Percentiles rank a stretch among this genome's conserved stretches.
phyloP scores from a whole-genome alignment of 805 yeast genomes.

The Spathaspora passalidarum region DNA sequence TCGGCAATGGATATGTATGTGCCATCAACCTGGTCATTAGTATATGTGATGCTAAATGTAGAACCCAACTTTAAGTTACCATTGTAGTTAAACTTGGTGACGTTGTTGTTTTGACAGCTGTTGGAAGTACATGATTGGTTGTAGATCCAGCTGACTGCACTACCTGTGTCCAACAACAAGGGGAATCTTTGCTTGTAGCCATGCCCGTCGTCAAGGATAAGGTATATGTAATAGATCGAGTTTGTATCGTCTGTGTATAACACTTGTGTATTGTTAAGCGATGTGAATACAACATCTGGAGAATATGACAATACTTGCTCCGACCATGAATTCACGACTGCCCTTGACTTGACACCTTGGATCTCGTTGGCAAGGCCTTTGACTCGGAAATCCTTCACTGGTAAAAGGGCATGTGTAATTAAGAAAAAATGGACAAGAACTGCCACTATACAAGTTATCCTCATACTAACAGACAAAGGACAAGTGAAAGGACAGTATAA shows the following conservation, averaged over 20 bases:
- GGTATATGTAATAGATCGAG: constrained; percentile 18
- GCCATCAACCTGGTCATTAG: constrained; percentile 55
- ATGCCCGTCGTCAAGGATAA: constrained; percentile 11
- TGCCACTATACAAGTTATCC: background rate
- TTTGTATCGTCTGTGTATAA: constrained; percentile 18
- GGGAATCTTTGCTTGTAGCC: constrained; percentile 38
- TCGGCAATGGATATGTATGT: constrained; percentile 32
- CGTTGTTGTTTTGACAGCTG: constrained; percentile 36
- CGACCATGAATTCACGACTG: no score
- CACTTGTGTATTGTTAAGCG: constrained; percentile 11
- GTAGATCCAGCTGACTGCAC: constrained; percentile 63
- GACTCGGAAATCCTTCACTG: background rate
- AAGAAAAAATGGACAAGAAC: background rate
- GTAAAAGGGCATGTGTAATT: background rate
- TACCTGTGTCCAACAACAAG: constrained; percentile 62
- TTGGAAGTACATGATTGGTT: constrained; percentile 44
- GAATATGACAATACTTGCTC: no score
- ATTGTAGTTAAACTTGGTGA: constrained; percentile 21
- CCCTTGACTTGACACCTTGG: background rate
- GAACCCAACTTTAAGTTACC: constrained; percentile 15
- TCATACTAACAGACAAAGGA: background rate
- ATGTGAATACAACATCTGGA: constrained; percentile 1
- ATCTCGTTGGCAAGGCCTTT: background rate
- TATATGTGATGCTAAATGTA: constrained; percentile 49
- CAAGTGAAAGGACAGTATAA: background rate